Conservation (phyloP, 2,329 filamentous ascomycete species). For the Aspergillus sp. region DNA sequence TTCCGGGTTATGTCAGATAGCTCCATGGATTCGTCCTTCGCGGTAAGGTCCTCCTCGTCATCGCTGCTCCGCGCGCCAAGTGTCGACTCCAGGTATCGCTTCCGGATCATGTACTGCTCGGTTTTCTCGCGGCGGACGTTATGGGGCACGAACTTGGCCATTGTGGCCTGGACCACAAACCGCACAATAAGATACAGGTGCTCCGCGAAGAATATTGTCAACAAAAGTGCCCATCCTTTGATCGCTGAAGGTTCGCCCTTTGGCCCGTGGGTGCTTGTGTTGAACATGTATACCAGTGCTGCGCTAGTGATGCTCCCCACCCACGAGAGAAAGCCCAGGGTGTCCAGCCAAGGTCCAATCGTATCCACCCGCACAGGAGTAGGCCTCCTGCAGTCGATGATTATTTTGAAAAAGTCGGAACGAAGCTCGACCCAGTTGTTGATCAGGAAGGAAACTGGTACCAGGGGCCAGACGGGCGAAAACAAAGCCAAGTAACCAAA, state of each 20-base stretch:
- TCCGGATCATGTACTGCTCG: slow-evolving; percentile 77
- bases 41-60: slow-evolving; percentile 20
- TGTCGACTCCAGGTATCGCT: slow-evolving; percentile 65
- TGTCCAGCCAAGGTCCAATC: slow-evolving; percentile 92
- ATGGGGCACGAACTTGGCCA: slow-evolving; percentile 80
- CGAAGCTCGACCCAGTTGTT: slow-evolving; percentile 98
- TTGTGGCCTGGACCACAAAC: slow-evolving; percentile 67
- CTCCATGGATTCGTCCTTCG: slow-evolving; percentile 16
- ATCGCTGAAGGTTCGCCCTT: slow-evolving; percentile 58
- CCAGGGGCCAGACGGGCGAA: slow-evolving; percentile 90
- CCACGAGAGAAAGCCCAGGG: slow-evolving; percentile 88
- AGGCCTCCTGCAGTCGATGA: slow-evolving; percentile 82
- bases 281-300: slow-evolving; percentile 87
- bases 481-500: slow-evolving; percentile 90
- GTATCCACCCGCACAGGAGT: slow-evolving; percentile 88
- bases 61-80: slow-evolving; percentile 22
- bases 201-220: slow-evolving; percentile 82
- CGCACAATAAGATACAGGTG: slow-evolving; percentile 84
- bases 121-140: slow-evolving; percentile 81
- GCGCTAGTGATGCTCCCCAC: slow-evolving; percentile 85
- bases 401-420: slow-evolving; percentile 94
- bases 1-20: slow-evolving; percentile 33
- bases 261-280: slow-evolving; percentile 56
- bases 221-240: slow-evolving; percentile 74
- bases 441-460: slow-evolving; percentile 81